Percentiles rank a stretch among this genome's conserved stretches.
Evolutionary conservation across 2,329 filamentous ascomycete species (phyloP).

Genomic region (Monilinia laxa): DNA sequence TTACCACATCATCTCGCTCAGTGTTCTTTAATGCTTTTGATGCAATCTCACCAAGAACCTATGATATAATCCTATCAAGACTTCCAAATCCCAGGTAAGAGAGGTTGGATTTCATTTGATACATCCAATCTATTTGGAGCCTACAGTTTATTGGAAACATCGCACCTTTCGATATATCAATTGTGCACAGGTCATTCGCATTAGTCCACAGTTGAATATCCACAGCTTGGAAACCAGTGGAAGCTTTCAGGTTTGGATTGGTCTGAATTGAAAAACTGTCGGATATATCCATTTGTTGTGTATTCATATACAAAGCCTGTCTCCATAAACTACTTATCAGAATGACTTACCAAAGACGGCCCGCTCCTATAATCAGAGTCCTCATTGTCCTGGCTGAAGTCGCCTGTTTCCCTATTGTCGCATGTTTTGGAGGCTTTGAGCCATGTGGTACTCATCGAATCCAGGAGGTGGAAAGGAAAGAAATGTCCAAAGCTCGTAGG

Average conservation of each 20-base stretch:
- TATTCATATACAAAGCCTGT: not conserved
- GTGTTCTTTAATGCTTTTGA: not conserved
- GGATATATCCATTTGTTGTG: not conserved
- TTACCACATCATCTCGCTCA: not conserved
- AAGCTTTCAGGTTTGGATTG: not conserved
- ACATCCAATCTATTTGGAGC: not conserved
- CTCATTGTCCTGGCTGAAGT: not conserved
- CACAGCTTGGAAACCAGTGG: not conserved
- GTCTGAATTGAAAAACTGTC: no score
- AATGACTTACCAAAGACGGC: not conserved
- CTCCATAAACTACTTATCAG: not conserved
- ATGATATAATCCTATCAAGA: not conserved
- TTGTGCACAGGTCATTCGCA: not conserved
- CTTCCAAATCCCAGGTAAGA: not conserved
- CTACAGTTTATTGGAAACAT: no score
- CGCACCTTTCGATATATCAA: not conserved
- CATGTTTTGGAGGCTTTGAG: not conserved
- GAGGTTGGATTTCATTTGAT: not conserved
- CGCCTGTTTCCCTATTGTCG: not conserved
- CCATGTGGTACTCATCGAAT: not conserved
- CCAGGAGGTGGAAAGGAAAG: not conserved
- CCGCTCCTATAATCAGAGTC: not conserved
- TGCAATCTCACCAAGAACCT: not conserved
- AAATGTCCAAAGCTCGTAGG: not conserved
- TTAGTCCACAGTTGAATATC: not conserved